Percentiles rank a stretch among this genome's conserved stretches.
phyloP scores from a whole-genome alignment of 345 rosid species.

The Eucalyptus dawsonii region DNA sequence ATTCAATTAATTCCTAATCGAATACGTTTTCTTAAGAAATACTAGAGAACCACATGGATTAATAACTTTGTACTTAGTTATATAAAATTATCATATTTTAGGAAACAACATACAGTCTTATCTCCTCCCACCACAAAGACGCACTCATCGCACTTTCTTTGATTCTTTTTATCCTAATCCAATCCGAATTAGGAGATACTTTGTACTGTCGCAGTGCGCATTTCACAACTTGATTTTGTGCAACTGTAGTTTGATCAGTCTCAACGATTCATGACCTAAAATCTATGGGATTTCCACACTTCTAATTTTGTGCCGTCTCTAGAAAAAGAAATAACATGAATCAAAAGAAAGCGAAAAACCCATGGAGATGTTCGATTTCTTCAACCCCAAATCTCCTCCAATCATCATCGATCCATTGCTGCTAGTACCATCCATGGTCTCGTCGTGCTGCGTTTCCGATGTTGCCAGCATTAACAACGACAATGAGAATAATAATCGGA shows the following conservation, averaged over 20 bases:
- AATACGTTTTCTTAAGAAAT: too few species aligned
- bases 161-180: too few species aligned
- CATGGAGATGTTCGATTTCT: background rate
- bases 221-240: too few species aligned
- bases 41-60: too few species aligned
- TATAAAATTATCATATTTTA: too few species aligned
- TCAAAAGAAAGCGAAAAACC: background rate
- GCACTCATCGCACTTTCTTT: background rate
- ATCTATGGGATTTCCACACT: background rate
- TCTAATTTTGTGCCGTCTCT: background rate
- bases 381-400: background rate
- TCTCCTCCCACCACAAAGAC: too few species aligned
- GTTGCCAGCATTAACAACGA: background rate
- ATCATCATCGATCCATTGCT: background rate
- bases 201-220: too few species aligned
- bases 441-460: background rate
- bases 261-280: too few species aligned
- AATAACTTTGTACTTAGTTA: too few species aligned
- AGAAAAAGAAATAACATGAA: background rate
- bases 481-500: background rate
- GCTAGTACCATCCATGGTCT: background rate
- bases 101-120: too few species aligned
- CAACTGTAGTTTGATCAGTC: background rate
- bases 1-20: too few species aligned
- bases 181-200: too few species aligned